A percentile compares a stretch with the other conserved stretches of the same genome.
These are phyloP conservation scores for Silene noctiflora DNA, from an alignment of 179 eudicot species.

Conservation along the genomic window DNA sequence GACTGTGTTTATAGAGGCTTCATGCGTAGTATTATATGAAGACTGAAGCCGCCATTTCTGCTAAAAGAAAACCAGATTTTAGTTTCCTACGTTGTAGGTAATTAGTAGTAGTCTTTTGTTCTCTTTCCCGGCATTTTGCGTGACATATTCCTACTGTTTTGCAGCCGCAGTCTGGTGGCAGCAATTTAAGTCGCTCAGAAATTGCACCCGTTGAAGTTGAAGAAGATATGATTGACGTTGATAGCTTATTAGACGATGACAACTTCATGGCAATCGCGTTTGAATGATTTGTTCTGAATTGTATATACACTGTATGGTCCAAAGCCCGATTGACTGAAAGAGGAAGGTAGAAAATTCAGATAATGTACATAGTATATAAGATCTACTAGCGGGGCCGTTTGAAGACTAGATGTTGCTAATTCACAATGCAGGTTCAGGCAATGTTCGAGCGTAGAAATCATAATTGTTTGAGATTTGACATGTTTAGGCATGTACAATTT, in stretches of 20 bases:
- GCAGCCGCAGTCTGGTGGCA: conserved; percentile 25
- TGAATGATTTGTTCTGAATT: conserved; percentile 28
- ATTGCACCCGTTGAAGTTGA: conserved; percentile 29
- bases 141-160: conserved; percentile 4
- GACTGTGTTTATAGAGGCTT: no score
- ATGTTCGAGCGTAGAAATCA: conserved; percentile 7
- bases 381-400: conserved; percentile 21
- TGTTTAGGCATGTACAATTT: conserved; percentile 9
- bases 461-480: conserved; percentile 8
- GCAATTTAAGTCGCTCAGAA: conserved; percentile 27
- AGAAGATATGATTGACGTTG: conserved; percentile 47
- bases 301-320: conserved; percentile 30
- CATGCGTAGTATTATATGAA: no score
- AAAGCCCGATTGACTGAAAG: conserved; percentile 10
- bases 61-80: no score
- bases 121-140: neutral
- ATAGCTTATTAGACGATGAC: conserved; percentile 42
- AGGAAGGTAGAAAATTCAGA: conserved; percentile 14
- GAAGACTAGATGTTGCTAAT: conserved; percentile 21
- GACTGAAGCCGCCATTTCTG: no score
- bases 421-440: conserved; percentile 19
- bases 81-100: no score
- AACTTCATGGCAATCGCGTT: conserved; percentile 50
- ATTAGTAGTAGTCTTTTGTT: neutral
- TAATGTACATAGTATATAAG: conserved; percentile 28